Evolutionary conservation across 345 rosid genomes (phyloP), one percentile per base, ranked within the genome.

Genomic region (Populus davidiana): DNA sequence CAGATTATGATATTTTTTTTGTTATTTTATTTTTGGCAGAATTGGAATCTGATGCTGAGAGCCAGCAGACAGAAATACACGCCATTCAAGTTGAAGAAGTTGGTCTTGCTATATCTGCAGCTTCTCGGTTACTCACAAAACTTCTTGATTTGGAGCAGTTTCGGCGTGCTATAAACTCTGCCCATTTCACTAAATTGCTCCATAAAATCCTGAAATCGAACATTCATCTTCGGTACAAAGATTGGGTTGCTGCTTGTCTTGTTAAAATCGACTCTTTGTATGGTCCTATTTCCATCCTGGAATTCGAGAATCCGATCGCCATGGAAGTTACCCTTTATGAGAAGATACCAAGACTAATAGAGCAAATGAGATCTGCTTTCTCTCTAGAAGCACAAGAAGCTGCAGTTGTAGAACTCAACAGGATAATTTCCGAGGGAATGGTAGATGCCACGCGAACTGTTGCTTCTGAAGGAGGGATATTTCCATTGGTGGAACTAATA

Each of bases 171-270:
- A 63, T 87, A 67, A 76, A 86, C 71, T 33, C 86, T 3, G 6
- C 75, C 35, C 85, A 63, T 75, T 85, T 88, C 78, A 84, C 81
- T 8, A 56, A 72, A 71, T 33, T 79, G 77, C 90, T 91, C 8
- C 86, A 91, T 21, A 54, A 82, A 68, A 86, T 82, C 77, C 82
- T 91, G 29, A 89, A 87, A 78, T 89, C 95, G 1, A 68, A 79
- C 29, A 81, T 87, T 68, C 90, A 91, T 59, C 81, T 91, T 59
- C 83, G 82, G 67, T 68, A 85, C 82, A 91, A 94, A 83, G 94
- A 94, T 66, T 89, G 91, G 92, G 92, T 93, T 31, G 94, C 97
- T 0, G 88, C 94, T 73, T 89, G 92, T 83, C 90, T 94, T 5
- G 88, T 91, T 68, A 91, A 94, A 77, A 82, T 94, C 77, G 79